phyloP scores from a whole-genome alignment of 305 asterid genomes.

The Lippia alba region DNA sequence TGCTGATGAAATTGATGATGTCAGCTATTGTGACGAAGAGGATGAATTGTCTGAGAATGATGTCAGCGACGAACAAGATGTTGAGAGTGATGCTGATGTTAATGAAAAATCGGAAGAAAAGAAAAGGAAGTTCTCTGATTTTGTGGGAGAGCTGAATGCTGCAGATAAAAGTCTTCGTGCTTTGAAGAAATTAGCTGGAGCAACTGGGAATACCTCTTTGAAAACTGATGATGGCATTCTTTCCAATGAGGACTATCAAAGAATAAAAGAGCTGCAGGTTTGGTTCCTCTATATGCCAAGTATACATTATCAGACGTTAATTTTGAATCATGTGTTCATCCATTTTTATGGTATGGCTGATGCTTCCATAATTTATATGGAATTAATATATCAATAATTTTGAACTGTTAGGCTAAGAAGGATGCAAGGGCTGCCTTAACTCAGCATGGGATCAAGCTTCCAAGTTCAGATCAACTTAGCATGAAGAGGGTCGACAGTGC shows the following conservation, averaged over 20 bases:
- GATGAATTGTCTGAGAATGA: constrained; percentile 51
- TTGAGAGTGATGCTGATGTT: constrained; percentile 43
- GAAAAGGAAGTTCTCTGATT: constrained; percentile 79
- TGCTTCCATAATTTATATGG: constrained; percentile 5
- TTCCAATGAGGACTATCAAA: constrained; percentile 90
- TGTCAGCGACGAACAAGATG: constrained; percentile 40
- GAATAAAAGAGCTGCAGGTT: constrained; percentile 87
- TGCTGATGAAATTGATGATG: constrained; percentile 46
- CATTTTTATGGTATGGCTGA: background rate
- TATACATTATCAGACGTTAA: constrained; percentile 10
- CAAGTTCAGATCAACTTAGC: constrained; percentile 80
- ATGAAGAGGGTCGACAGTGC: constrained; percentile 78
- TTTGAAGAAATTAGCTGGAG: constrained; percentile 78
- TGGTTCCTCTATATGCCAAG: constrained; percentile 17
- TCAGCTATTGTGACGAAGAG: constrained; percentile 45
- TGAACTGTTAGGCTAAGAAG: constrained; percentile 56
- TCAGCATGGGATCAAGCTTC: constrained; percentile 85
- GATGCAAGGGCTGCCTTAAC: constrained; percentile 66
- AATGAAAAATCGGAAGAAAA: constrained; percentile 45
- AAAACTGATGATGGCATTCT: constrained; percentile 72
- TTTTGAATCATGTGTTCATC: background rate
- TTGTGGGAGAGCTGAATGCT: constrained; percentile 62
- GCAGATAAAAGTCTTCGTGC: constrained; percentile 80
- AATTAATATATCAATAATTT: constrained; percentile 25
- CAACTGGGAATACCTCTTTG: constrained; percentile 37